Conservation (phyloP, 192 early-diverging fungal species). For the Borealophlyctis nickersoniae region DNA sequence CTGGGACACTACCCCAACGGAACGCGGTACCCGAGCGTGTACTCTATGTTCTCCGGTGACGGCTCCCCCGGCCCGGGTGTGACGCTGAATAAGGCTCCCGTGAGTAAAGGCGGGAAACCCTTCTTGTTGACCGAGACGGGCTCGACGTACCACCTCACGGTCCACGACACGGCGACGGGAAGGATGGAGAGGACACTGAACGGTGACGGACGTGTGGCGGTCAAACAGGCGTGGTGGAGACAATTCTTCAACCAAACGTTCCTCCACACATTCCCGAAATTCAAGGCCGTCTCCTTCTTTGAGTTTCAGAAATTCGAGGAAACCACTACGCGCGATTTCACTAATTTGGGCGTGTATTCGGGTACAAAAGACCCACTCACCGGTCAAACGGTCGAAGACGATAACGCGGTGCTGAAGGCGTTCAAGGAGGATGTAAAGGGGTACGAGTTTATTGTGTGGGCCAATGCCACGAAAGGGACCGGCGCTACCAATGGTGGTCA, state of each 20-base stretch:
- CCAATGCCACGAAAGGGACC: not conserved
- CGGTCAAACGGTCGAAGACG: not conserved
- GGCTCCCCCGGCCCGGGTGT: slow-evolving; percentile 17
- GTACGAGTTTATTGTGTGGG: not conserved
- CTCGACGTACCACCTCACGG: slow-evolving; percentile 28
- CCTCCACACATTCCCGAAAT: slow-evolving; percentile 24
- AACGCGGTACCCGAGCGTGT: slow-evolving; percentile 23
- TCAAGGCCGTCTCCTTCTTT: slow-evolving; percentile 40
- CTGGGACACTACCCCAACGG: too few species aligned
- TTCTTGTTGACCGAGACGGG: slow-evolving; percentile 43
- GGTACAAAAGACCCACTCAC: not conserved
- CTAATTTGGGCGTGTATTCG: slow-evolving; percentile 18
- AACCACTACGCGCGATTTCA: slow-evolving; percentile 32
- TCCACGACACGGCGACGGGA: too few species aligned
- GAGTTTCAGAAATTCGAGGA: slow-evolving; percentile 38
- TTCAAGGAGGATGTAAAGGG: not conserved
- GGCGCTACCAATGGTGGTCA: not conserved
- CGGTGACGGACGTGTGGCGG: slow-evolving; percentile 22
- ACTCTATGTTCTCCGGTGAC: slow-evolving; percentile 37
- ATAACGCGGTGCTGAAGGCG: not conserved
- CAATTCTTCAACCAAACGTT: slow-evolving; percentile 35
- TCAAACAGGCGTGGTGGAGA: slow-evolving; percentile 48
- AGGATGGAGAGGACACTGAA: slow-evolving; percentile 3
- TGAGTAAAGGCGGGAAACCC: slow-evolving; percentile 36
- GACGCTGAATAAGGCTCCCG: slow-evolving; percentile 21